Base-by-base conservation (phyloP, 1,139 yeast genomes). In the Hansenula sp. region DNA sequence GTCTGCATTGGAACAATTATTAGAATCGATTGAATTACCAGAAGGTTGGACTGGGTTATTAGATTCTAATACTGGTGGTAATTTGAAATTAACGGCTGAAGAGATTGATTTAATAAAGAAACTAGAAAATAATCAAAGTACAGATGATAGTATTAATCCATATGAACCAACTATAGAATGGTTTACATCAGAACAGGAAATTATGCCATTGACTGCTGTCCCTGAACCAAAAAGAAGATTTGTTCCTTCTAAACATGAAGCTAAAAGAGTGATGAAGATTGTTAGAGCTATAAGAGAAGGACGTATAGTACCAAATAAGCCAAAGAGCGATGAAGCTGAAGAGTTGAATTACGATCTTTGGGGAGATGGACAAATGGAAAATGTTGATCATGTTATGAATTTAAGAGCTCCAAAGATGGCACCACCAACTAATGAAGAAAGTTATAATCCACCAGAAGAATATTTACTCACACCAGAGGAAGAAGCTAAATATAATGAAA, bases 141-240 rank as follows among this genome's bases (percentile, higher is more conserved):
- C 96, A 7, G 94, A 83, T 55, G 95, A 84, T 31, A 67, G 69
- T 37, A 75, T 83, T 45, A 79, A 92, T 58, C 97, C 97, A 29
- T 94, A 89, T 61, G 96, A 88, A 60, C 96, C 96, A 48, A 82
- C 88, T 36, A 81, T 90, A 45, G 97, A 92, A 63, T 92, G 97
- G 96, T 92, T 92, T 63, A 85, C 96, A 2, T 77, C 85, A 47
- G 75, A 87, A 56, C 72, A 77, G 37, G 96, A 89, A 66, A 68
- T 79, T n/a, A 90, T 86, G 92, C 97, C 98, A 11, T 72, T 92
- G 45, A 79, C 88, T 36, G 96, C 97, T 1, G 82, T 77, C 11
- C 97, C 97, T 11, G 98, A 94, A 67, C 98, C 98, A 44, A 94
- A 92, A 69, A 77, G 97, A 63, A 78, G 99, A 62, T 92, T 92